phyloP scores from a whole-genome alignment of 1,284 basidiomycete genomes.

The Peniophora sp. region DNA sequence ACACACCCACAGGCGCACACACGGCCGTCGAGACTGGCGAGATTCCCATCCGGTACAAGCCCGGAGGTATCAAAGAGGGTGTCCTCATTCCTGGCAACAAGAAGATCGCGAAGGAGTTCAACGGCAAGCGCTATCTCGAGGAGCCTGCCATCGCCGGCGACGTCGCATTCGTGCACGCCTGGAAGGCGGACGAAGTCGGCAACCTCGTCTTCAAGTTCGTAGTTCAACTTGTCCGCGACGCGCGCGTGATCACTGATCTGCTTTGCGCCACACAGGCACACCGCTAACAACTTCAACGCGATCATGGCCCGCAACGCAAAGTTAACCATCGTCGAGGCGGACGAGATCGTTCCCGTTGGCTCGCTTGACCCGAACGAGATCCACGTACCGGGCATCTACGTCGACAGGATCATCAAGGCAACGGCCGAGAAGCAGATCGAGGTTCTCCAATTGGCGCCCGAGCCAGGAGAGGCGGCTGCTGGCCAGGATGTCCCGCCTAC shows the following conservation, averaged over 20 bases:
- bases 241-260: not conserved
- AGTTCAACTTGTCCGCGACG: slow-evolving; percentile 1
- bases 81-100: slow-evolving; percentile 64
- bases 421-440: slow-evolving; percentile 76
- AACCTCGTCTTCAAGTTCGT: slow-evolving; percentile 74
- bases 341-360: slow-evolving; percentile 85
- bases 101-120: slow-evolving; percentile 75
- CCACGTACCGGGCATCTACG: slow-evolving; percentile 83
- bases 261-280: slow-evolving; percentile 45
- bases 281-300: slow-evolving; percentile 82
- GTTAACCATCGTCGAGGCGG: slow-evolving; percentile 88
- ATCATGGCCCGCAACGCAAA: slow-evolving; percentile 87
- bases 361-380: slow-evolving; percentile 76
- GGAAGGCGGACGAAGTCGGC: slow-evolving; percentile 89
- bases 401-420: slow-evolving; percentile 78
- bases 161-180: slow-evolving; percentile 85
- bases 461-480: slow-evolving; percentile 30
- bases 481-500: slow-evolving; percentile 21
- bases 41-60: slow-evolving; percentile 71
- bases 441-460: slow-evolving; percentile 59
- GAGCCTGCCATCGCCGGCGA: slow-evolving; percentile 85
- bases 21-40: slow-evolving; percentile 75
- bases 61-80: slow-evolving; percentile 53
- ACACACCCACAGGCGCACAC: slow-evolving; percentile 84
- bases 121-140: slow-evolving; percentile 79